Conservation (phyloP, 2,329 filamentous ascomycete species). For the Raffaelea ambrosiae region DNA sequence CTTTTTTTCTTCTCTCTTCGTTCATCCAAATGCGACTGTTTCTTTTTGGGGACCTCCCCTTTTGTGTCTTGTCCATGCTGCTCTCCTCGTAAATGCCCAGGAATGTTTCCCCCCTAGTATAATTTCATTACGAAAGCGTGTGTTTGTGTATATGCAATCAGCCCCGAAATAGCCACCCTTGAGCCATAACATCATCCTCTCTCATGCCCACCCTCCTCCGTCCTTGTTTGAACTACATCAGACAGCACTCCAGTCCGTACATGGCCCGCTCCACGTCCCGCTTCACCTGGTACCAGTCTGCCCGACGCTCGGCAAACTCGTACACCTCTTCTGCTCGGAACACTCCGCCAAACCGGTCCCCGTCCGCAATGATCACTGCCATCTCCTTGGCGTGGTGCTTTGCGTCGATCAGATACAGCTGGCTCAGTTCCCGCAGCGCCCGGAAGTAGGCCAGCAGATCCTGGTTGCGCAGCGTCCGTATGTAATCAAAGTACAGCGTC, state of each 20-base stretch:
- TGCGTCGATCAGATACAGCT: conserved; percentile 89
- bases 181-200: too few species aligned
- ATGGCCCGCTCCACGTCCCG: conserved; percentile 88
- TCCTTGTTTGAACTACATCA: conserved; percentile 58
- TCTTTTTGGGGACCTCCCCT: too few species aligned
- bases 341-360: conserved; percentile 80
- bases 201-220: too few species aligned
- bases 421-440: conserved; percentile 81
- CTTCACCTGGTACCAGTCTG: conserved; percentile 91
- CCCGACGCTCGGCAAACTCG: conserved; percentile 87
- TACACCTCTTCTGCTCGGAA: conserved; percentile 96
- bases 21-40: too few species aligned
- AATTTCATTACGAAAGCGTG: too few species aligned
- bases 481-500: conserved; percentile 84
- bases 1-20: too few species aligned
- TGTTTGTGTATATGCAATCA: too few species aligned
- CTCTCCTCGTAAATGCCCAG: too few species aligned
- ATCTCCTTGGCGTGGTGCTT: conserved; percentile 89
- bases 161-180: too few species aligned
- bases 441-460: conserved; percentile 85
- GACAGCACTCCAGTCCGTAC: conserved; percentile 82
- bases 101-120: too few species aligned
- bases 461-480: conserved; percentile 71
- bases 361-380: conserved; percentile 88
- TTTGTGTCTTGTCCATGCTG: too few species aligned